phyloP scores from a whole-genome alignment of 2,329 filamentous ascomycete species.

The Westerdykella sp. region DNA sequence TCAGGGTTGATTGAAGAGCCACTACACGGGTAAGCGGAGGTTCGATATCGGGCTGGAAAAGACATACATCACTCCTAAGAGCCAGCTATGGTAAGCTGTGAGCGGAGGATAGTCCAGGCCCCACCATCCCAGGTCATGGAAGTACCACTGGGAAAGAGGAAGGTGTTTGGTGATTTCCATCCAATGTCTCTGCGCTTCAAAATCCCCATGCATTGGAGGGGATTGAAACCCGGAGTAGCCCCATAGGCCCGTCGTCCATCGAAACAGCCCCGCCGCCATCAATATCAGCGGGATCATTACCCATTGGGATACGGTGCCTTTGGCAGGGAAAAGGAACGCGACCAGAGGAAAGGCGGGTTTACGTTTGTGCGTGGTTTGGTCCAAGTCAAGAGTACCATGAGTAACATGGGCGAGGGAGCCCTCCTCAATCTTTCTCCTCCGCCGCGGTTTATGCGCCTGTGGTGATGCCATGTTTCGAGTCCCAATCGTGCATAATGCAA shows the following conservation, averaged over 20 bases:
- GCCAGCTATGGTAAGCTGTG: slow-evolving; percentile 97
- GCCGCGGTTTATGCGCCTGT: slow-evolving; percentile 38
- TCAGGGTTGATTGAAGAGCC: slow-evolving; percentile 69
- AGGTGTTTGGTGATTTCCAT: slow-evolving; percentile 93
- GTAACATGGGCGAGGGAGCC: slow-evolving; percentile 34
- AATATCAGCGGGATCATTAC: slow-evolving; percentile 79
- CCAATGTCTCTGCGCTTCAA: slow-evolving; percentile 97
- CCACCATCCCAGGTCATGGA: slow-evolving; percentile 95
- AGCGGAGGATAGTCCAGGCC: slow-evolving; percentile 95
- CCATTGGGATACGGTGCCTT: slow-evolving; percentile 83
- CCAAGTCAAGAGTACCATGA: slow-evolving; percentile 42
- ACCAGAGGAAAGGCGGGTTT: slow-evolving; percentile 80
- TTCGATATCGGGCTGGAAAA: neutral
- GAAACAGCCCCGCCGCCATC: slow-evolving; percentile 84
- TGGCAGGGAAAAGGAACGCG: slow-evolving; percentile 89
- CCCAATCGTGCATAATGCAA: neutral
- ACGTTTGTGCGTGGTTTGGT: slow-evolving; percentile 41
- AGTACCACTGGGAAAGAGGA: slow-evolving; percentile 93
- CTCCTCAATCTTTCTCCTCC: slow-evolving; percentile 40
- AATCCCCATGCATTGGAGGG: slow-evolving; percentile 92
- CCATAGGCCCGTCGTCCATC: slow-evolving; percentile 90
- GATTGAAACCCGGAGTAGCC: slow-evolving; percentile 82
- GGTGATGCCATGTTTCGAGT: slow-evolving; percentile 25
- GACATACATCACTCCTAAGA: slow-evolving; percentile 71
- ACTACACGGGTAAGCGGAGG: slow-evolving; percentile 32